Base-by-base conservation (phyloP, 2,329 filamentous ascomycete species). In the Fusarium newnesense region DNA sequence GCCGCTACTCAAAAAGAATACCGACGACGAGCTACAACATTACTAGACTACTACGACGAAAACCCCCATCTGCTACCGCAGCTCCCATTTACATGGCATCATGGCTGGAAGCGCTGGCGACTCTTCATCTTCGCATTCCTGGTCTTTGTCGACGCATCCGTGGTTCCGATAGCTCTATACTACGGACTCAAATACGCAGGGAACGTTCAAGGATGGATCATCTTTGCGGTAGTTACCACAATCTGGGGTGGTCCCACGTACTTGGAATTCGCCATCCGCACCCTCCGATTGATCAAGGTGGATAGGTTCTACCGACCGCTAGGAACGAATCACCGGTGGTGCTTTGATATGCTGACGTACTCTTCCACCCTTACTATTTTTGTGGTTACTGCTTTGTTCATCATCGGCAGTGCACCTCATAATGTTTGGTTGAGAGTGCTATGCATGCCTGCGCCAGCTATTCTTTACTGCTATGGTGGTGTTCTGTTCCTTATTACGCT, bases 201-300 rank as follows among this genome's bases (percentile, higher is more conserved):
- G 37, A 26, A 80, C 26, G 81, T 83, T 28, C 42, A 84, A 79
- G 80, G 81, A 43, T 83, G 77, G 75, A 83, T 83, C 73, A 83
- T 86, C 60, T 88, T 88, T 69, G 86, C 86, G 71, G 83, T 89
- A 59, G 84, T 88, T 47, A 88, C 87, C 2, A 85, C 86, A 40
- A 87, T 88, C 69, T 89, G 87, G 82, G 87, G 87, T 62, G 82
- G 87, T 32, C 84, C 87, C n/a, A 88, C 87, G 10, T 87, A 87
- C 62, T 79, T 88, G 63, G 86, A 88, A 72, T 88, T 88, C 64
- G 86, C 80, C 32, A 79, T 87, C 52, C 83, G 87, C 16, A 85
- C 83, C 1, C 79, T 86, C 64, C 84, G 87, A 21, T 80, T 88
- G 57, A 84, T 87, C 57, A 83, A 84, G 70, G 84, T 84, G 74